A percentile compares a stretch with the other conserved stretches of the same genome.
These are phyloP conservation scores for Cicer yamashitae DNA, from an alignment of 306 rosid genomes.

Conservation along the genomic window DNA sequence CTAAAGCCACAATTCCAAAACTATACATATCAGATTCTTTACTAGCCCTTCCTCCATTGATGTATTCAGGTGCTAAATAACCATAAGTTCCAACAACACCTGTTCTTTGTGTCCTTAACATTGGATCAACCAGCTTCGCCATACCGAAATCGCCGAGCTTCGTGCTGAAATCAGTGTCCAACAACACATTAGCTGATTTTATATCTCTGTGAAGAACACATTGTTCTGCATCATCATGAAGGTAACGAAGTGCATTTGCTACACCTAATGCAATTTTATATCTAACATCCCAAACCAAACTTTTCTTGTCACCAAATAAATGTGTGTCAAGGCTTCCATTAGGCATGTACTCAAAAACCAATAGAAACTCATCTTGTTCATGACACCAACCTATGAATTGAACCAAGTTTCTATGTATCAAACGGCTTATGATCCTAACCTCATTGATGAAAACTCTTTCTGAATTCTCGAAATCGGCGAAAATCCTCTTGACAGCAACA, in stretches of 20 bases:
- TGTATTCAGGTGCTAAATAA: slow-evolving; percentile 61
- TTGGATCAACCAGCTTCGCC: slow-evolving; percentile 60
- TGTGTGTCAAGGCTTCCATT: slow-evolving; percentile 64
- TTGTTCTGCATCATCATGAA: slow-evolving; percentile 65
- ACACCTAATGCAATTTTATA: slow-evolving; percentile 54
- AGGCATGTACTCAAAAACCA: slow-evolving; percentile 61
- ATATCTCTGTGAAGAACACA: slow-evolving; percentile 67
- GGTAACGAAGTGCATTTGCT: slow-evolving; percentile 60
- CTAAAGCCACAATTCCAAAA: slow-evolving; percentile 71
- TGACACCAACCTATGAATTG: slow-evolving; percentile 74
- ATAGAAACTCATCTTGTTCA: slow-evolving; percentile 49
- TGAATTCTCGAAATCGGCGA: slow-evolving; percentile 46
- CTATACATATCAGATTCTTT: slow-evolving; percentile 65
- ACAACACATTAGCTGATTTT: slow-evolving; percentile 61
- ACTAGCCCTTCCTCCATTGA: slow-evolving; percentile 49
- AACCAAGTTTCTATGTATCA: slow-evolving; percentile 60
- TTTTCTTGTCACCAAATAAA: slow-evolving; percentile 50
- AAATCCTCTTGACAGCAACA: slow-evolving; percentile 66
- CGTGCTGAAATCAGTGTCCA: slow-evolving; percentile 58
- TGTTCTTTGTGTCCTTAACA: slow-evolving; percentile 46
- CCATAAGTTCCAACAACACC: slow-evolving; percentile 60
- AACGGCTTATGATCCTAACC: slow-evolving; percentile 62
- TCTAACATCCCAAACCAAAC: slow-evolving; percentile 51
- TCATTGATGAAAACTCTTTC: slow-evolving; percentile 55
- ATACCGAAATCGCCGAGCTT: slow-evolving; percentile 70